A percentile compares a stretch with the other conserved stretches of the same genome.
Evolutionary conservation across 2,329 filamentous ascomycete species (phyloP).

Genomic region (Chalaropsis ovoidea): DNA sequence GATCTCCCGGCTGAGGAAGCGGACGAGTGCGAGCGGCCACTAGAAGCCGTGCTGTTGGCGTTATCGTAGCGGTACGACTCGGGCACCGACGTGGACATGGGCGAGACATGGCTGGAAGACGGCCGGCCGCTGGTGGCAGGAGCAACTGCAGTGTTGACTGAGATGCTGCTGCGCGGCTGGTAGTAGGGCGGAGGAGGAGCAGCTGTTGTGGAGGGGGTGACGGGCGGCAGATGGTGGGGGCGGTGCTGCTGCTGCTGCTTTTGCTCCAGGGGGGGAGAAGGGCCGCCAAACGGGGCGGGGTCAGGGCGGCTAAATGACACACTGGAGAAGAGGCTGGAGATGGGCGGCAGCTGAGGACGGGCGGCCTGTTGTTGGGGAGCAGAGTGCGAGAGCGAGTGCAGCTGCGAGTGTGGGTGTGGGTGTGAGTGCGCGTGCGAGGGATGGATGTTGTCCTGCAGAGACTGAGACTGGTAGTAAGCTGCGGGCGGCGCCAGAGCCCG

Average conservation of each 20-base stretch:
- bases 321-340: conserved; percentile 5
- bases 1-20: not conserved
- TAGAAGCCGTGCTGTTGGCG: not conserved
- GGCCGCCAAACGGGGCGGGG: not conserved
- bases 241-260: not conserved
- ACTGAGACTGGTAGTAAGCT: conserved; percentile 6
- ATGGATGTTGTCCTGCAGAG: not conserved
- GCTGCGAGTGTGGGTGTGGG: too few relatives aligned
- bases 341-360: conserved; percentile 7
- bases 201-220: not conserved
- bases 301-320: conserved; percentile 10
- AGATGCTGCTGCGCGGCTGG: conserved; percentile 1
- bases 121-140: not conserved
- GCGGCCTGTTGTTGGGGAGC: conserved; percentile 3
- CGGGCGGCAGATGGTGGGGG: not conserved
- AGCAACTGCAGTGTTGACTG: not conserved
- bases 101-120: conserved; percentile 7
- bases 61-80: conserved; percentile 8
- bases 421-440: too few relatives aligned
- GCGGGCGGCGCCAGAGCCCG: not conserved
- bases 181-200: conserved; percentile 1
- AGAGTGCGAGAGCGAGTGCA: not conserved
- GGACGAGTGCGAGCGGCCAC: conserved; percentile 7
- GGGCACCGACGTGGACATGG: conserved; percentile 2
- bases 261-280: not conserved